Base-by-base conservation (phyloP, 257 asterid species). In the Przewalskia tangutica region DNA sequence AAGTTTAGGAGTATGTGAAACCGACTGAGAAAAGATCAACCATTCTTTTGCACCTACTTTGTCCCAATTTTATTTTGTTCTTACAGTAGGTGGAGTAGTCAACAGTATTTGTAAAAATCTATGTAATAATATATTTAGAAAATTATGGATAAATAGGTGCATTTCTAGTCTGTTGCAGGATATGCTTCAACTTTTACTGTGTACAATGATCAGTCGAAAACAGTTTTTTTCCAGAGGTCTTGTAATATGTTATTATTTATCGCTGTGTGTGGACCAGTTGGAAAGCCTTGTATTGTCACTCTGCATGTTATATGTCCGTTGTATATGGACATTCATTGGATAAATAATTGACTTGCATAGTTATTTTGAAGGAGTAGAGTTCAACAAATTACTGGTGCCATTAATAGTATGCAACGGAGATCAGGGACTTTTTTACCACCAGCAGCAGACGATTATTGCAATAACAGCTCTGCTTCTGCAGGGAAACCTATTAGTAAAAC, bases 341-440 rank as follows among this genome's bases (percentile, higher is more conserved):
- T 83, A 44, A 77, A 83, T 77, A 80, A 85, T 82, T 83, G 60
- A 87, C 90, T 87, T 88, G 38, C 85, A 79, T 86, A 76, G 77
- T 89, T 70, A 77, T 89, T 90, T 85, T 88, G 63, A 91, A 94
- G 91, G 97, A 92, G 85, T 86, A 93, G 95, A 81, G 97, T 93
- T 82, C 97, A 92, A 83, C 94, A 91, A 85, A 89, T 90, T 83
- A 90, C 93, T 50, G 93, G 97, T 82, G 70, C 93, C 82, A 44
- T 92, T 85, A 89, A 89, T 87, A 86, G 89, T 87, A 83, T 44
- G 71, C 97, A 92, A 86, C 91, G 91, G 83, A 93, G 90, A 79
- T 85, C 95, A 34, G 99, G 99, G 83, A 91, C 82, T 84, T 88
- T 87, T 67, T 88, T 95, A 82, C 99, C 99, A 80, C 90, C 99